Evolutionary conservation across 306 rosid species (phyloP).

Genomic region (Lathyrus tuberosus): DNA sequence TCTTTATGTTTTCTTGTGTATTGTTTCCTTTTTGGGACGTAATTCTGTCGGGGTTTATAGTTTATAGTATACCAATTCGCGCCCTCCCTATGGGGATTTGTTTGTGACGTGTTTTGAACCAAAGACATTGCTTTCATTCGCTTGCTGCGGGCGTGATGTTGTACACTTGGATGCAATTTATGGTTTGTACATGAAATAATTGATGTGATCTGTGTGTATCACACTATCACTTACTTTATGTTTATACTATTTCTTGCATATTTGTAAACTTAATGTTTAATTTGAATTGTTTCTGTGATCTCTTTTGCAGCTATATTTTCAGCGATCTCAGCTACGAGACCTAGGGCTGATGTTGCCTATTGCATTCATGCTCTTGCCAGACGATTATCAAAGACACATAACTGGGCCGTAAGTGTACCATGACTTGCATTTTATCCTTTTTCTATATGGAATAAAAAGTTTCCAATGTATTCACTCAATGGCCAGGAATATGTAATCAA

Average conservation of each 20-base stretch:
- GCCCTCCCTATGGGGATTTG: neutral
- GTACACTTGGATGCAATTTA: neutral
- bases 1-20: constrained; percentile 2
- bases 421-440: constrained; percentile 27
- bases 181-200: constrained; percentile 9
- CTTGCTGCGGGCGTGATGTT: neutral
- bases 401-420: constrained; percentile 86
- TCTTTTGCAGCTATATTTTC: constrained; percentile 80
- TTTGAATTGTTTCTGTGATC: constrained; percentile 37
- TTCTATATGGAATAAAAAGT: constrained; percentile 3
- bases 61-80: neutral
- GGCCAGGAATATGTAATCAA: constrained; percentile 27
- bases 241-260: constrained; percentile 16
- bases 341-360: constrained; percentile 98
- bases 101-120: neutral
- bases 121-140: neutral
- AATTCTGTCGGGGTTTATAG: neutral
- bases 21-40: neutral
- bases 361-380: constrained; percentile 97
- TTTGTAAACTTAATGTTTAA: constrained; percentile 36
- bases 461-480: constrained; percentile 21
- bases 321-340: constrained; percentile 96
- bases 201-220: neutral
- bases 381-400: constrained; percentile 90
- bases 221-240: neutral